Evolutionary conservation across 2,329 filamentous ascomycete species (phyloP).

Genomic region (Mycogone perniciosa): DNA sequence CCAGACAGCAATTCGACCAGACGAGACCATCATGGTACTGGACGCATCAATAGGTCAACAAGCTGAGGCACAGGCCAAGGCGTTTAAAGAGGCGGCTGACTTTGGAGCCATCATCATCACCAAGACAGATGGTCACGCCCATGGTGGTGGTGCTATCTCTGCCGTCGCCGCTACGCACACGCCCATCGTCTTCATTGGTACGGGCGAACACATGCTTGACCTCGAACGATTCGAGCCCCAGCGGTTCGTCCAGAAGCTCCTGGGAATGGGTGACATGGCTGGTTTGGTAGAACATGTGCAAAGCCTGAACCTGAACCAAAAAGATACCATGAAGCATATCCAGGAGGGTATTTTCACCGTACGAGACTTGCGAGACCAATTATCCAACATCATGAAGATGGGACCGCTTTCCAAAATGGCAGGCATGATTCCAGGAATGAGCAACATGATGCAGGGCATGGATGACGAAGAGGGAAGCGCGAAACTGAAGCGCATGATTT

Average conservation of each 20-base stretch:
- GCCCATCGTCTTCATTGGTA: slow-evolving; percentile 96
- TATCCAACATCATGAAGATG: slow-evolving; percentile 99
- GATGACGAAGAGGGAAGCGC: slow-evolving; percentile 92
- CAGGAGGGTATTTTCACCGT: slow-evolving; percentile 94
- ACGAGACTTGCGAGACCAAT: slow-evolving; percentile 87
- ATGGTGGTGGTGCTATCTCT: slow-evolving; percentile 93
- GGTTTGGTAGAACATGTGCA: slow-evolving; percentile 96
- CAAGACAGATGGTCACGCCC: slow-evolving; percentile 93
- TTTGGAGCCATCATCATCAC: slow-evolving; percentile 99
- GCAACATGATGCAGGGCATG: slow-evolving; percentile 89
- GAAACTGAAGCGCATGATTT: slow-evolving; percentile 97
- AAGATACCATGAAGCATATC: slow-evolving; percentile 99
- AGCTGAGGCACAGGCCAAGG: slow-evolving; percentile 87
- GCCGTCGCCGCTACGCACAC: slow-evolving; percentile 94
- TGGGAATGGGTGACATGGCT: slow-evolving; percentile 96
- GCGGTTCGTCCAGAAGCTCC: slow-evolving; percentile 85
- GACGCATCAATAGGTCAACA: slow-evolving; percentile 96
- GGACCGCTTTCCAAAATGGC: slow-evolving; percentile 95
- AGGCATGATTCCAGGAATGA: slow-evolving; percentile 95
- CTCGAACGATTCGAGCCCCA: slow-evolving; percentile 88
- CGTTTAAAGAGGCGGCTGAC: slow-evolving; percentile 94
- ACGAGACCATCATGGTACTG: slow-evolving; percentile 97
- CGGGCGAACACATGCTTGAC: slow-evolving; percentile 94
- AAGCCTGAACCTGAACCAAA: slow-evolving; percentile 89
- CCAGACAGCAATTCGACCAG: slow-evolving; percentile 78